These are phyloP conservation scores for Umbellularia californica DNA, from an alignment of 164 flowering plant genomes.

Conservation along the genomic window DNA sequence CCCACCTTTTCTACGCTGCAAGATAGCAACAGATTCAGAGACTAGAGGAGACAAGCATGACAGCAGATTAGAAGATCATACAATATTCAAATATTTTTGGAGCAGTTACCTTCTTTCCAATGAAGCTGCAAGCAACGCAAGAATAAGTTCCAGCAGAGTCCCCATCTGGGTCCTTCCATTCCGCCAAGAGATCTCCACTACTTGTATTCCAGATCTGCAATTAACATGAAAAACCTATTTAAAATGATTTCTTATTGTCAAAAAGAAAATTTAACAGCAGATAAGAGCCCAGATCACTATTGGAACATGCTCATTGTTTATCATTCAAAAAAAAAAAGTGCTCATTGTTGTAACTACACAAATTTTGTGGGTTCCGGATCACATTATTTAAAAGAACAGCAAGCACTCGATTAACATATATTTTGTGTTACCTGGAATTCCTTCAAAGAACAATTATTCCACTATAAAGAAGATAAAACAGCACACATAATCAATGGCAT, in stretches of 20 bases:
- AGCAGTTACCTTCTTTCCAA: constrained; percentile 37
- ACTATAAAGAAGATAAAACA: not conserved
- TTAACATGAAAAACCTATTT: not conserved
- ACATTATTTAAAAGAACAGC: no score
- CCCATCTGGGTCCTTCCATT: constrained; percentile 27
- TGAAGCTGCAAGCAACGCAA: constrained; percentile 29
- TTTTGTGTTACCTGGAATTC: not conserved
- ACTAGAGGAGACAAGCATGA: not conserved
- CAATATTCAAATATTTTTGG: not conserved
- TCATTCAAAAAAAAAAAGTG: not conserved
- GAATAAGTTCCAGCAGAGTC: constrained; percentile 15
- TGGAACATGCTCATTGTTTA: not conserved
- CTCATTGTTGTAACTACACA: no score
- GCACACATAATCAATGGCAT: no score
- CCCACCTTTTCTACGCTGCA: constrained; percentile 30
- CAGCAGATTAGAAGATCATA: not conserved
- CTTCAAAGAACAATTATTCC: not conserved
- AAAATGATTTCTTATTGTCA: not conserved
- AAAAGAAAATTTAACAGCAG: not conserved
- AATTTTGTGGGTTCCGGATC: no score
- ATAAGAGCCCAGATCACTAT: not conserved
- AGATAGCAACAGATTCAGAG: constrained; percentile 2
- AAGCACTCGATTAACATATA: not conserved
- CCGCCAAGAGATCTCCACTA: constrained; percentile 29
- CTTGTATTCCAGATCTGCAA: constrained; percentile 38